These are phyloP conservation scores for Candida dajiaensis DNA, from an alignment of 805 yeast genomes.

Conservation along the genomic window DNA sequence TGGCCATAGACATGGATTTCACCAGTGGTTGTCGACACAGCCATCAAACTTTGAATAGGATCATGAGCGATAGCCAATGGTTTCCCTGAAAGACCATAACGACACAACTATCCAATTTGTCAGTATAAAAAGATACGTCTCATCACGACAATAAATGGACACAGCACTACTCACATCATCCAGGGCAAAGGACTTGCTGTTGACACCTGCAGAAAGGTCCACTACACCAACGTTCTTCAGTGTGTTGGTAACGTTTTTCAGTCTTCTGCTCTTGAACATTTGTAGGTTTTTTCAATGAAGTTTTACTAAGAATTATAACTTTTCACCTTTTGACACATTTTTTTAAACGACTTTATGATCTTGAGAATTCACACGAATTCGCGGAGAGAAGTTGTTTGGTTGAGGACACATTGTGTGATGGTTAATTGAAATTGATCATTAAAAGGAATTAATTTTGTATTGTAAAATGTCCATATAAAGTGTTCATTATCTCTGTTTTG, in stretches of 20 bases:
- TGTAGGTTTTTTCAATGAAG: too few relatives aligned
- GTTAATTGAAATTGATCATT: too few relatives aligned
- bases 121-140: neutral
- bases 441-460: too few relatives aligned
- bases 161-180: constrained; percentile 25
- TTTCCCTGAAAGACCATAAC: constrained; percentile 60
- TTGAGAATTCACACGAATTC: too few relatives aligned
- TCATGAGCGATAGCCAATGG: constrained; percentile 71
- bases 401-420: too few relatives aligned
- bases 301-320: too few relatives aligned
- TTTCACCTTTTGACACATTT: neutral
- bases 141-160: neutral
- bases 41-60: constrained; percentile 82
- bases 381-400: too few relatives aligned
- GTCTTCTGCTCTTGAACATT: constrained; percentile 30
- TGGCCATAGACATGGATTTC: constrained; percentile 80
- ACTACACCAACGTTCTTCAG: constrained; percentile 27
- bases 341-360: too few relatives aligned
- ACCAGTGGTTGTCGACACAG: constrained; percentile 67
- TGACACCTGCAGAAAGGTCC: constrained; percentile 25
- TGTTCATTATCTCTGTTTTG: too few relatives aligned
- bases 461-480: too few relatives aligned
- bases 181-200: constrained; percentile 26
- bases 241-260: constrained; percentile 28
- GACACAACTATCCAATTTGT: constrained; percentile 13